Conservation (phyloP, 805 yeast genomes). For the Candida ipomoeae region DNA sequence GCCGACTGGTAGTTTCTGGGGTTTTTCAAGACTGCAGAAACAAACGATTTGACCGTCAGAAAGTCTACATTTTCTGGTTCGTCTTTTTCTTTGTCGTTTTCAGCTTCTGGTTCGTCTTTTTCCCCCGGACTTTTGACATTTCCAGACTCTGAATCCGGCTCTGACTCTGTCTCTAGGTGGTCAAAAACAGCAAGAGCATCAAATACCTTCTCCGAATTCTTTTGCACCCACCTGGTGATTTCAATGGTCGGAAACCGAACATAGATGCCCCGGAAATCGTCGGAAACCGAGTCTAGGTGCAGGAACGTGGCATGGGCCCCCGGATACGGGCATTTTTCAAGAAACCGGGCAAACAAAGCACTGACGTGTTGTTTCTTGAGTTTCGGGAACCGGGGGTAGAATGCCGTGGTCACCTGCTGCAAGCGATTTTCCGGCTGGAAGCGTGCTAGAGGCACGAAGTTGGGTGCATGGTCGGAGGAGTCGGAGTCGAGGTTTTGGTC, state of each 20-base stretch:
- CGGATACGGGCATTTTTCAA: constrained; percentile 7
- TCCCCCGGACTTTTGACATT: no score
- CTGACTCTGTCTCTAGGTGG: background rate
- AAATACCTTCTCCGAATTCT: background rate
- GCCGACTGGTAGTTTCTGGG: constrained; percentile 17
- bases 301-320: constrained; percentile 30
- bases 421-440: constrained; percentile 31
- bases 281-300: constrained; percentile 20
- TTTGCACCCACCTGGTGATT: constrained; percentile 16
- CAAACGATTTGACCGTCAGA: background rate
- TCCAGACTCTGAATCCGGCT: no score
- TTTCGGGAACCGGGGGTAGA: constrained; percentile 32
- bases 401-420: constrained; percentile 33
- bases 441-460: constrained; percentile 23
- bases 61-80: background rate
- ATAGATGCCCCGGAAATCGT: constrained; percentile 33
- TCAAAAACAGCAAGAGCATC: constrained; percentile 11
- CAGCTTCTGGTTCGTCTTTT: no score
- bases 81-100: no score
- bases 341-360: constrained; percentile 24
- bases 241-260: constrained; percentile 24
- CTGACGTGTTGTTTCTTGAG: constrained; percentile 29
- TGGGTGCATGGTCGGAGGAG: constrained; percentile 16
- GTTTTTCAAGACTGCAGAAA: constrained; percentile 15
- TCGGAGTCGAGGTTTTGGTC: constrained; percentile 5